Base-by-base conservation (phyloP, 108 stramenopile species). In the Pseudonitzschia multiseries region DNA sequence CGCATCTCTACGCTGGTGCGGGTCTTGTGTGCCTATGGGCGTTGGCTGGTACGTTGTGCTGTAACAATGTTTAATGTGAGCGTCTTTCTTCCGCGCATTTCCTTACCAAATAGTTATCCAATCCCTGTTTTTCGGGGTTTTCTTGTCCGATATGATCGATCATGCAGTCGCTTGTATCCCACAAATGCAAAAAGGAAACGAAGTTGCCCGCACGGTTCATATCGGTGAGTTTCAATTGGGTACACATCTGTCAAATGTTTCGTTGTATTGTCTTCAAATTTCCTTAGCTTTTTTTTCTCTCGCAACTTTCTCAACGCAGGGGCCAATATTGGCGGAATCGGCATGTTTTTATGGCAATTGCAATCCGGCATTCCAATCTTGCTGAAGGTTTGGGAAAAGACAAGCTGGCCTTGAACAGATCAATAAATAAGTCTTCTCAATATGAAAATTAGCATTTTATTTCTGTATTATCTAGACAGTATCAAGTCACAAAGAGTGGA, bases 101-200 rank as follows among this genome's bases (percentile, higher is more conserved):
- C 26, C 14, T 59, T 26, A 62, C 9, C 20, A 40, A 62, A 21
- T 2, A 48, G 12, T 18, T 14, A 5, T 48, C 46, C 13, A 48
- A 18, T 48, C 46, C 12, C 18, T 48, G 13, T 56, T 10, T 24
- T 56, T 26, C 24, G 27, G 33, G 32, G 27, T 62, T 21, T 33
- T 61, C 32, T 33, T 31, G 59, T 1, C 12, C 32, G 28, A 29
- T 29, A 10, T 17, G 12, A 0, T 33, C 33, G 14, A 17, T 62
- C 15, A 62, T 20, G 14, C 96, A 3, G 94, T 90, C 9, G 77
- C 96, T 1, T 84, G 88, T 68, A 95, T 97, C 36, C 98, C 97
- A 46, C 83, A 85, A 63, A 98, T 98, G 98, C 96, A 97, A 85
- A 97, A 97, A 81, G 98, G 97, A n/a, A 95, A 91, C 71, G 98